Conservation (phyloP, 768 basidiomycete species). For the Kwoniella botswanensis region DNA sequence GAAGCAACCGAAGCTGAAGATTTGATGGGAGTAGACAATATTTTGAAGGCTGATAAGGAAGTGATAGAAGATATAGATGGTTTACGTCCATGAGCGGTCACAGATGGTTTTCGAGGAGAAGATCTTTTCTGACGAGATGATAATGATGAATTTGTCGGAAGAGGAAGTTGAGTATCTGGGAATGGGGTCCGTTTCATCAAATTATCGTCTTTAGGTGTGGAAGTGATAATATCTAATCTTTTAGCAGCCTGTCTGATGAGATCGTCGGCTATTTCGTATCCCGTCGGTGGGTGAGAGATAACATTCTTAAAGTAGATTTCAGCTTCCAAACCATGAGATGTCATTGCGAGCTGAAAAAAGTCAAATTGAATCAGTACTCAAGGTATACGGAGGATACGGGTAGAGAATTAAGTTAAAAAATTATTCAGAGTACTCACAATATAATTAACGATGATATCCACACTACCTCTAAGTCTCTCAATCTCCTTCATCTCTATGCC, state of each 20-base stretch:
- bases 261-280: conserved; percentile 35
- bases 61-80: conserved; percentile 3
- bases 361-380: no score
- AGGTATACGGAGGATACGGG: no score
- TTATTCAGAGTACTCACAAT: conserved; percentile 32
- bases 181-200: conserved; percentile 8
- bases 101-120: background rate
- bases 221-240: conserved; percentile 41
- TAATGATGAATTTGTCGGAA: background rate
- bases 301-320: conserved; percentile 40
- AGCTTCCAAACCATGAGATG: conserved; percentile 15
- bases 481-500: background rate
- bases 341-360: conserved; percentile 35
- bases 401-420: no score
- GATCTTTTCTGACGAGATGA: background rate
- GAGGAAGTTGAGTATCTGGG: conserved; percentile 1
- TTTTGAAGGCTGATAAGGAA: conserved; percentile 13
- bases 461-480: conserved; percentile 18
- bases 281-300: conserved; percentile 26
- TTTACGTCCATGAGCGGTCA: conserved; percentile 1
- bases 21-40: conserved; percentile 30
- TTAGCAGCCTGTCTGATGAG: conserved; percentile 44
- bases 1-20: conserved; percentile 19
- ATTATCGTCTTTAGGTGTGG: conserved; percentile 18
- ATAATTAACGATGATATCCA: conserved; percentile 42